Evolutionary conservation across 257 asterid genomes (phyloP), one percentile per base, ranked within the genome.

Genomic region (Rhazya stricta): DNA sequence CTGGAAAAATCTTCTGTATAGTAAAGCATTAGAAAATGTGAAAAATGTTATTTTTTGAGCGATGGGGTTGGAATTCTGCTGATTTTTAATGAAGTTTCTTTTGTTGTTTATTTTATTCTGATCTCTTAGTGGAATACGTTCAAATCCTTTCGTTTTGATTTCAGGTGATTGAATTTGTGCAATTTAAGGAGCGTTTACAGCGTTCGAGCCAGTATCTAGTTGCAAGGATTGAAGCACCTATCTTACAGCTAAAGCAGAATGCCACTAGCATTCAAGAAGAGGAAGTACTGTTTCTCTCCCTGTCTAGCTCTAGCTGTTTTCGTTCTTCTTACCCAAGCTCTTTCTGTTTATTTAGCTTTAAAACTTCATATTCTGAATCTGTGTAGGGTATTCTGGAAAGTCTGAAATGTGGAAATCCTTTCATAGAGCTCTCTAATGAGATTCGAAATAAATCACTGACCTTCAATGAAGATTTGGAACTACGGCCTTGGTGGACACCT

Each of bases 401-500:
- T 76, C 73, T 89, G 91, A 84, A 82, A 79, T 79, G 73, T 77
- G 99, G 99, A 80, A 82, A 84, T 80, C 84, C 89, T 80, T 85
- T 89, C 70, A 80, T 85, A 63, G 96, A 85, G 82, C 93, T 92
- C 82, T 89, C 97, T 79, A 86, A 88, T 84, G 93, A 91, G 85
- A 90, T 89, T 67, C 69, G 83, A 77, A 83, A 79, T 81, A 92
- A 91, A 82, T 82, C 96, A 66, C 81, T 89, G 87, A 85, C 96
- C 77, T 92, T 89, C 84, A 95, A 92, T 77, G 97, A 91, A 74
- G 98, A 95, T 82, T 73, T 88, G 85, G 85, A 86, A 77, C 84
- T 89, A 78, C 90, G 98, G 25, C 99, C 99, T 78, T 92, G 99
- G 98, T 95, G 99, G 99, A 92, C 99, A 0, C 99, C 99, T 69